Base-by-base conservation (phyloP, 352 stramenopile genomes). In the Phytophthora boehmeriae region DNA sequence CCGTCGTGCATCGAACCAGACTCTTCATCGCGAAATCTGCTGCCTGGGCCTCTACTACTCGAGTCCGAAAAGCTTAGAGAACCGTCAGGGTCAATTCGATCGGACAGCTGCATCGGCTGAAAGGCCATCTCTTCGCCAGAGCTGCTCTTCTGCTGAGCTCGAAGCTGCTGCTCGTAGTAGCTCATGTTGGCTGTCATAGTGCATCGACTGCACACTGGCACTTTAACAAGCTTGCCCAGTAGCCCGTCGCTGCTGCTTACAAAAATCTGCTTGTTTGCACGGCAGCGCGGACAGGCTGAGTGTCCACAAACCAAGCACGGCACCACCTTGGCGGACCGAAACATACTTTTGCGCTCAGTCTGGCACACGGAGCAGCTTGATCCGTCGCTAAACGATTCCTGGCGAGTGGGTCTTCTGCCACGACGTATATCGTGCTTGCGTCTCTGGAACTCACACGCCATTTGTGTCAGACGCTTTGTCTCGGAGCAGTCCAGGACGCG, bases 251-350 rank as follows among this genome's bases (percentile, higher is more conserved):
- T 63, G 54, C 66, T 71, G 43, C 59, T 70, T 35, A 83, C 54
- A 38, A 84, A 84, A 22, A 87, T 66, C 25, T 69, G 61, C 51
- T 80, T 82, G 50, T 63, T 59, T 0, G 61, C 54, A n/a, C 76
- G 71, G 46, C 77, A 87, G 5, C 73, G 75, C 14, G 71, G 56
- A 48, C 77, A 87, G 4, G 71, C 60, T 20, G 69, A 63, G 13
- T 74, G 65, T 6, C 68, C 76, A 30, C 76, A 86, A 20, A 80
- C 66, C 17, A 68, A 50, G 54, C 76, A 86, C 46, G 78, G 66
- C 55, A 80, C 75, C 30, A 87, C 66, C 47, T 71, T 75, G n/a
- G 76, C 68, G 27, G 71, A 63, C 11, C 73, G 52, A 25, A 73
- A 71, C 38, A 73, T 78, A 41, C 71, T 76, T 28, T 76, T 70